Base-by-base conservation (phyloP, 176 grass and related monocot species). In the Rhipidocladum racemiflorum region DNA sequence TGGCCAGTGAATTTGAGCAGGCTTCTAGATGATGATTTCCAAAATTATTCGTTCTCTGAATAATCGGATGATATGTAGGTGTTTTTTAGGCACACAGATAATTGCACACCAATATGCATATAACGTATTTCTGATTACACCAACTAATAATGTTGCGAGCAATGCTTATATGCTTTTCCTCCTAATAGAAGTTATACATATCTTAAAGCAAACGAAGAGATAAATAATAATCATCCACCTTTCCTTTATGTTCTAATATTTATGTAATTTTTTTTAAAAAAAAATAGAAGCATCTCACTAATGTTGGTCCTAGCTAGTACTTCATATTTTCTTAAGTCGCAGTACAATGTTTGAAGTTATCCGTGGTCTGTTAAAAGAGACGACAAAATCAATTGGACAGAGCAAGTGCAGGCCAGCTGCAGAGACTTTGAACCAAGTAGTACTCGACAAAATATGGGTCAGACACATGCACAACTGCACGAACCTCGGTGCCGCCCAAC, bases 371-470 rank as follows among this genome's bases (percentile, higher is more conserved):
- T 46, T 9, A 70, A 16, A 48, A 49, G 84, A 35, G 28, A 49
- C 25, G 84, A 72, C 76, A 43, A 53, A 46, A 17, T 13, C 28
- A 6, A 42, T 30, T 59, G 57, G 60, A 61, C 56, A 65, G 84
- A 48, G 13, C 65, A 51, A 14, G 43, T 27, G 74, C 65, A 59
- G 57, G 45, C 21, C 20, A 43, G 38, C 34, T 38, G 75, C 65
- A 78, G 55, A 61, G 23, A 9, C 54, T 53, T 85, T 85, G 56
- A 32, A 72, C 76, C 5, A 42, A 7, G 44, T 13, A 65, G 39
- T 9, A 61, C 14, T 61, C 44, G 84, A 86, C 84, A 86, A 86
- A 80, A 66, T 56, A 86, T 66, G 20, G 84, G 76, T 78, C 84
- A 66, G 45, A 72, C 82, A 62, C 66, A 79, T 54, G 84, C 84